Evolutionary conservation across 331 rosid genomes (phyloP).

Genomic region (Telfairia occidentalis): DNA sequence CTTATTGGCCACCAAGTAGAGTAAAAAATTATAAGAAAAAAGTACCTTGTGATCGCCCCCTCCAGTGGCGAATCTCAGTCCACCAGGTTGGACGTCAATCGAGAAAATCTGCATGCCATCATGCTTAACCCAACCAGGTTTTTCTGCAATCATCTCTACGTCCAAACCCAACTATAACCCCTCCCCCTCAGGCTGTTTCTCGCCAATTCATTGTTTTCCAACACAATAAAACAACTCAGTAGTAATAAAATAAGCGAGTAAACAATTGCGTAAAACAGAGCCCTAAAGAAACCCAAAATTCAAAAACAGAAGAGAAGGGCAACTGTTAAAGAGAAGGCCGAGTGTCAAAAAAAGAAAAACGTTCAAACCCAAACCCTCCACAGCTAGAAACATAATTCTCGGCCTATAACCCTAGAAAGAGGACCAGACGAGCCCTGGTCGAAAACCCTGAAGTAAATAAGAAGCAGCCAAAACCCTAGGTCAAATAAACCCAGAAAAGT

Average conservation of each 20-base stretch:
- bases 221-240: background rate
- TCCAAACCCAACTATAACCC: conserved; percentile 9
- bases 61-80: conserved; percentile 84
- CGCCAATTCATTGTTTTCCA: background rate
- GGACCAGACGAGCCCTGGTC: background rate
- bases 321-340: background rate
- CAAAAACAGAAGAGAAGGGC: background rate
- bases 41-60: conserved; percentile 98
- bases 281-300: background rate
- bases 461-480: conserved; percentile 4
- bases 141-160: conserved; percentile 70
- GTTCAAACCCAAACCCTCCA: background rate
- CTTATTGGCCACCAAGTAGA: background rate
- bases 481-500: background rate
- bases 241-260: background rate
- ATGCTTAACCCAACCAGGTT: conserved; percentile 89
- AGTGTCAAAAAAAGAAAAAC: background rate
- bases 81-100: conserved; percentile 95
- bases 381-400: background rate
- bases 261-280: background rate
- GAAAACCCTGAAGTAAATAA: conserved; percentile 1
- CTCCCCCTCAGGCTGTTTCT: background rate
- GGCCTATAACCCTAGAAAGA: background rate
- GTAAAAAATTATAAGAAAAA: background rate
- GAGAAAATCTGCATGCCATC: conserved; percentile 97